Percentiles rank a stretch among this genome's conserved stretches.
phyloP scores from a whole-genome alignment of 2,329 filamentous ascomycete genomes.

The Dactylonectria estremocensis region DNA sequence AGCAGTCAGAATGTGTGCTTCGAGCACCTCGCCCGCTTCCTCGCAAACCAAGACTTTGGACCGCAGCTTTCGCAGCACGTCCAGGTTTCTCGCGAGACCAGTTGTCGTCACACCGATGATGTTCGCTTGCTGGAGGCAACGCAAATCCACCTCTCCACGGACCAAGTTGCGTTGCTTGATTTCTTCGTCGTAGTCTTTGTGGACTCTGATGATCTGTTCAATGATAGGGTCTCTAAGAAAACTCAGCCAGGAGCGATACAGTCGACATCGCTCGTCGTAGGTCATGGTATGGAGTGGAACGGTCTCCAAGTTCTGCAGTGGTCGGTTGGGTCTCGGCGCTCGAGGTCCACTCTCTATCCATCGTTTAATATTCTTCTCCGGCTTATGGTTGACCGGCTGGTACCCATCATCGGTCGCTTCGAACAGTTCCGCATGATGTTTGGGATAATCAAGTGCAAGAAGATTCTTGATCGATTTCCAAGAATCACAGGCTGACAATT shows the following conservation, averaged over 20 bases:
- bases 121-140: conserved; percentile 56
- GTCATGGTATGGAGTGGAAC: background rate
- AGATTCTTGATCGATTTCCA: background rate
- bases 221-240: background rate
- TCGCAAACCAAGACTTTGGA: conserved; percentile 76
- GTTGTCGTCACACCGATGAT: conserved; percentile 74
- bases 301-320: background rate
- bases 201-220: background rate
- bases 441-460: background rate
- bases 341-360: background rate
- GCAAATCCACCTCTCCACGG: conserved; percentile 53
- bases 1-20: conserved; percentile 73
- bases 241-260: conserved; percentile 1
- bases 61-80: conserved; percentile 63
- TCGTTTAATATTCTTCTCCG: background rate
- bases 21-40: conserved; percentile 79
- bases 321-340: background rate
- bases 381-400: background rate
- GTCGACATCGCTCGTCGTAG: background rate
- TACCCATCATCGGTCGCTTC: background rate
- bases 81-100: conserved; percentile 67
- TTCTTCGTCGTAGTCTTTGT: background rate
- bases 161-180: conserved; percentile 19
- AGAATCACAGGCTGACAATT: background rate
- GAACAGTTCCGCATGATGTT: background rate